Conservation (phyloP, 164 flowering plant species). For the Chimonanthus salicifolius region DNA sequence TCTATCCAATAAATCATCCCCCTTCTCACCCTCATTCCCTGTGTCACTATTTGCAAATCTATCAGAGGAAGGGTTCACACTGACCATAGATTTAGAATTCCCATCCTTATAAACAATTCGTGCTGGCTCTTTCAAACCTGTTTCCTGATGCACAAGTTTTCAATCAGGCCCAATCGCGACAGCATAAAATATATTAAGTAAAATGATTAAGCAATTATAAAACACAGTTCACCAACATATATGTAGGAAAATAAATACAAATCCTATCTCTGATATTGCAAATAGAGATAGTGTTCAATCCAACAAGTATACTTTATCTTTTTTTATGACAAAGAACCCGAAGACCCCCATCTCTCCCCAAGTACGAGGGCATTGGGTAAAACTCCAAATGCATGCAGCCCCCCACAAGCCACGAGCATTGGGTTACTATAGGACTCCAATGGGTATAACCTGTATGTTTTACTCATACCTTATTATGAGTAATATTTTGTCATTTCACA, state of each 20-base stretch:
- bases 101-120: constrained; percentile 43
- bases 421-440: no score
- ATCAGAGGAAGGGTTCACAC: neutral
- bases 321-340: no score
- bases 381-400: no score
- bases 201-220: neutral
- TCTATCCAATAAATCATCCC: constrained; percentile 14
- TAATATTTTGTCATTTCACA: no score
- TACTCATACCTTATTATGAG: no score
- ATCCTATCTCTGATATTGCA: neutral
- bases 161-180: neutral
- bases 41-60: neutral
- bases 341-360: no score
- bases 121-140: constrained; percentile 48
- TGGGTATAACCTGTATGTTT: no score
- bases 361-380: no score
- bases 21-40: neutral
- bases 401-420: no score
- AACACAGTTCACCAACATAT: neutral
- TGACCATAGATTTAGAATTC: constrained; percentile 23
- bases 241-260: neutral
- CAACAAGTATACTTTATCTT: neutral
- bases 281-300: neutral
- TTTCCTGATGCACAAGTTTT: constrained; percentile 39
- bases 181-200: neutral